Evolutionary conservation across 202 grass and related monocot genomes (phyloP).

Genomic region (Carex arenaria): DNA sequence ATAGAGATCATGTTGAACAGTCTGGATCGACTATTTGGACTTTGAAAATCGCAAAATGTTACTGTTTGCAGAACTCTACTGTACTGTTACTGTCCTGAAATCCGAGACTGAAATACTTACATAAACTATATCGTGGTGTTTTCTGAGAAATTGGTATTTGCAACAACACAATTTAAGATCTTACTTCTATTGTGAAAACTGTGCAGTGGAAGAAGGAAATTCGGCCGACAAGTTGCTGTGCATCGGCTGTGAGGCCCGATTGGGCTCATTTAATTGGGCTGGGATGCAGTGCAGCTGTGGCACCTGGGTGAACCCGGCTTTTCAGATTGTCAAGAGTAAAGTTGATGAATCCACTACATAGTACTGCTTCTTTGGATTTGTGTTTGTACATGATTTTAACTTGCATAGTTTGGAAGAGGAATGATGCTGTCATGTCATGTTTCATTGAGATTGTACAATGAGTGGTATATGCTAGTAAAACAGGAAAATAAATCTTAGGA

Average conservation of each 20-base stretch:
- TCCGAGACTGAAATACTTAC: neutral
- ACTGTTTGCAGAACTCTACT: neutral
- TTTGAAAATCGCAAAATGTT: too few relatives aligned
- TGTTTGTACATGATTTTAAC: slow-evolving; percentile 3
- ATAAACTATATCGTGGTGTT: neutral
- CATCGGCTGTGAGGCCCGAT: slow-evolving; percentile 66
- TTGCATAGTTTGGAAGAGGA: neutral
- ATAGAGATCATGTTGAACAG: too few relatives aligned
- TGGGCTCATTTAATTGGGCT: slow-evolving; percentile 83
- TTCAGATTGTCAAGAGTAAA: slow-evolving; percentile 78
- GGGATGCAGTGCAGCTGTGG: slow-evolving; percentile 83
- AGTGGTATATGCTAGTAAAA: neutral
- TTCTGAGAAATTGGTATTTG: neutral
- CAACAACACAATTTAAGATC: neutral
- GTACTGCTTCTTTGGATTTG: slow-evolving; percentile 11
- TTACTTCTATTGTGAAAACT: neutral
- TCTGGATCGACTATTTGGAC: too few relatives aligned
- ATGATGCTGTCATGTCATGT: neutral
- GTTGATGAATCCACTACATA: slow-evolving; percentile 55
- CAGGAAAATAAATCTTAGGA: neutral
- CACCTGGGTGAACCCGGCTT: slow-evolving; percentile 83
- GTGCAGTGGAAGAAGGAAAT: slow-evolving; percentile 67
- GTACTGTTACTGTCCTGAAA: slow-evolving; percentile 3
- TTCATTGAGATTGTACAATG: neutral
- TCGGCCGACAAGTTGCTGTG: slow-evolving; percentile 64